Evolutionary conservation across 768 basidiomycete genomes (phyloP).

Genomic region (Termitomyces sp.): DNA sequence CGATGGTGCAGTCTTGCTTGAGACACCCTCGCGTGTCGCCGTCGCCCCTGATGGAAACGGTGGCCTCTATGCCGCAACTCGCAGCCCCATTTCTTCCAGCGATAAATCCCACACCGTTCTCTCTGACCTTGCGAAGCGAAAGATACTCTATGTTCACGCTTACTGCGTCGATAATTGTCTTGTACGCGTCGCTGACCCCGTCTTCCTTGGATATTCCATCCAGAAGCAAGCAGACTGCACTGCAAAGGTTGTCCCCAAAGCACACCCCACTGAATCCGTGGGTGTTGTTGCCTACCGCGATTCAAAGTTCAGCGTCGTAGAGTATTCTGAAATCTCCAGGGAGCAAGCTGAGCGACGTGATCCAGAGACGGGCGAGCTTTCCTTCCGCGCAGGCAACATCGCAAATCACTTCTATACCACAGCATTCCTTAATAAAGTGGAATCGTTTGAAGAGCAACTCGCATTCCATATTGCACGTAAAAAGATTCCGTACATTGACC

Average conservation of each 20-base stretch:
- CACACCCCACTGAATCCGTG: constrained; percentile 81
- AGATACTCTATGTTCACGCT: constrained; percentile 84
- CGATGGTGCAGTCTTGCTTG: constrained; percentile 91
- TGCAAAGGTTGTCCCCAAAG: constrained; percentile 94
- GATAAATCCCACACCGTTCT: constrained; percentile 70
- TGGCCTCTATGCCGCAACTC: constrained; percentile 92
- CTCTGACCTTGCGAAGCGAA: constrained; percentile 69
- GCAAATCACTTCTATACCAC: constrained; percentile 98
- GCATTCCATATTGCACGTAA: constrained; percentile 98
- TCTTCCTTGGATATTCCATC: constrained; percentile 95
- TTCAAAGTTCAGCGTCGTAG: constrained; percentile 87
- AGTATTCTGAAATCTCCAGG: constrained; percentile 92
- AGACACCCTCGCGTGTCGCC: constrained; percentile 72
- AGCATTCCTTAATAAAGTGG: constrained; percentile 70
- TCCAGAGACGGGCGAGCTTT: constrained; percentile 63
- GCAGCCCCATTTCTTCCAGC: constrained; percentile 59
- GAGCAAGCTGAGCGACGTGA: constrained; percentile 81
- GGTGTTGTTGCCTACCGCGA: constrained; percentile 88
- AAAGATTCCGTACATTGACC: constrained; percentile 85
- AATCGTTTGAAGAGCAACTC: constrained; percentile 80
- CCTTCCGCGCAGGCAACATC: constrained; percentile 95
- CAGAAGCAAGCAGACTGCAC: constrained; percentile 84
- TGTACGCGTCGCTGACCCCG: constrained; percentile 93
- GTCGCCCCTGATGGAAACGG: constrained; percentile 98
- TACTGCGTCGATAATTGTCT: constrained; percentile 99